These are phyloP conservation scores for Moringa oleifera DNA, from an alignment of 345 rosid genomes.

Conservation along the genomic window DNA sequence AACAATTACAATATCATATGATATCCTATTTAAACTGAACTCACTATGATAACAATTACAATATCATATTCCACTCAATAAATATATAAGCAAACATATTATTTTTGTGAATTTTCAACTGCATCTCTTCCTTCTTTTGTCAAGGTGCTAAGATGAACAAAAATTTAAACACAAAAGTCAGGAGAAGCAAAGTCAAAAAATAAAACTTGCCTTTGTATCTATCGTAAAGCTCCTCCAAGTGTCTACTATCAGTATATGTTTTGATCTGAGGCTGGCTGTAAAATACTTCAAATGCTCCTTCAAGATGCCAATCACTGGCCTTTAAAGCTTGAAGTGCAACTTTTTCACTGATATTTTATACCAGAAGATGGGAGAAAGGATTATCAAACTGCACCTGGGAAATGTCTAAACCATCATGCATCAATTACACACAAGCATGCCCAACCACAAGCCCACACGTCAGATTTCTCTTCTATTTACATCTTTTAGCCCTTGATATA, in stretches of 20 bases:
- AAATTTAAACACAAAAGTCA: no score
- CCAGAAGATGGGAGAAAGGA: not conserved
- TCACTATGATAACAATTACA: no score
- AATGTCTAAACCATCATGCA: not conserved
- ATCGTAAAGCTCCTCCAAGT: slow-evolving; percentile 89
- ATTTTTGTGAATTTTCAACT: no score
- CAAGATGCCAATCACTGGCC: slow-evolving; percentile 92
- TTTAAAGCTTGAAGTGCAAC: slow-evolving; percentile 78
- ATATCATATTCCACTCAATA: no score
- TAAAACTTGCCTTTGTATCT: slow-evolving; percentile 74
- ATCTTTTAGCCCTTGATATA: no score
- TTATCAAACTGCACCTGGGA: slow-evolving; percentile 1
- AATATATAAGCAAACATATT: no score
- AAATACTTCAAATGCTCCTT: slow-evolving; percentile 90
- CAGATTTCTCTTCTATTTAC: no score
- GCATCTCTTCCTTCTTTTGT: no score
- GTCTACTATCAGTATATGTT: slow-evolving; percentile 64
- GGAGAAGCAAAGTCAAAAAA: not conserved
- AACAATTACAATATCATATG: no score
- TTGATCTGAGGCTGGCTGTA: slow-evolving; percentile 78
- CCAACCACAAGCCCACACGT: no score
- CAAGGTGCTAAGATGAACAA: no score
- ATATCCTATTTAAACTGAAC: no score
- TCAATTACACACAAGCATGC: not conserved
- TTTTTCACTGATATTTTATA: slow-evolving; percentile 63